These are phyloP conservation scores for Entonaema liquescens DNA, from an alignment of 495 filamentous ascomycete species.

Conservation along the genomic window DNA sequence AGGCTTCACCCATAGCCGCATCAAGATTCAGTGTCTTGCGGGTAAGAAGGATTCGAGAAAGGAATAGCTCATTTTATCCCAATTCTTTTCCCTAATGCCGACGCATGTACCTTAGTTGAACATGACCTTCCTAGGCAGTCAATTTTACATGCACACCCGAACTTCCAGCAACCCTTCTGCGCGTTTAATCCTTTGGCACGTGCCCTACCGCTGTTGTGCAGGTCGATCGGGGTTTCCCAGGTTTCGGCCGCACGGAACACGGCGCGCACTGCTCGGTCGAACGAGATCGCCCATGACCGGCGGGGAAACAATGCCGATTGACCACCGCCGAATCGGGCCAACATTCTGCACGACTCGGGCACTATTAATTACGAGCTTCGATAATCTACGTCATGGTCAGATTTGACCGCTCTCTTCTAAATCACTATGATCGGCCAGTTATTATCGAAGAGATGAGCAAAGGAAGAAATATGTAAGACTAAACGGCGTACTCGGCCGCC, in stretches of 20 bases:
- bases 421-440: background rate
- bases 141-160: constrained; percentile 4
- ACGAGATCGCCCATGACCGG: background rate
- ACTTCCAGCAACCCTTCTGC: background rate
- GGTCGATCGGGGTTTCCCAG: constrained; percentile 5
- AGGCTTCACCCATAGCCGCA: background rate
- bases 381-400: background rate
- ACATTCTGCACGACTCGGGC: background rate
- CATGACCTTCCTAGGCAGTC: background rate
- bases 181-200: constrained; percentile 10
- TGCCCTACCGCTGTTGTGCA: constrained; percentile 1
- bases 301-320: background rate
- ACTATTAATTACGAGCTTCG: background rate
- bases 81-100: background rate
- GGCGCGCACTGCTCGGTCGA: background rate
- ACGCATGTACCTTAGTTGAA: constrained; percentile 12
- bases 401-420: background rate
- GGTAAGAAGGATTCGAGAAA: constrained; percentile 21
- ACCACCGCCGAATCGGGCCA: constrained; percentile 4
- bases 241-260: background rate
- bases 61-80: constrained; percentile 1
- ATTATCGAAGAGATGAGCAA: background rate
- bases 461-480: constrained; percentile 3
- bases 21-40: background rate
- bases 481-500: background rate